Conservation (phyloP, 2,329 filamentous ascomycete genomes). For the Penicillium thymicola region DNA sequence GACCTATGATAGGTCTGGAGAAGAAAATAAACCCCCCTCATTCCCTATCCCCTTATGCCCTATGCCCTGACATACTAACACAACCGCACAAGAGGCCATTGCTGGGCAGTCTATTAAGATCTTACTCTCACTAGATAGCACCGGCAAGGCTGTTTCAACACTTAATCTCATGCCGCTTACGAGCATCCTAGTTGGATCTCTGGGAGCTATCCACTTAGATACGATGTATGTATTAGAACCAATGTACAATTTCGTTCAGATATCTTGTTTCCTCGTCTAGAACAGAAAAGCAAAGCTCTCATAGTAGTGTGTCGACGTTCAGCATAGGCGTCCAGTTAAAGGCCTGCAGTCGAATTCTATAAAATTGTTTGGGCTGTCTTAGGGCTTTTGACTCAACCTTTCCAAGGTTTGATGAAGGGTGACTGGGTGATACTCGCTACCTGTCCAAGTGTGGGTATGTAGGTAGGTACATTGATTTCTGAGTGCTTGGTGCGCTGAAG, state of each 20-base stretch:
- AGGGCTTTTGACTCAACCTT: not conserved
- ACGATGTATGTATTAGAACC: constrained; percentile 9
- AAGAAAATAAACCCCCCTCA: not conserved
- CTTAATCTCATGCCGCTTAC: constrained; percentile 16
- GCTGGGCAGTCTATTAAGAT: constrained; percentile 4
- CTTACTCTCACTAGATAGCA: constrained; percentile 7
- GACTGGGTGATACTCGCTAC: not conserved
- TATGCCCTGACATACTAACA: constrained; percentile 8
- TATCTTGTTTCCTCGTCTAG: not conserved
- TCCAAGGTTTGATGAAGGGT: not conserved
- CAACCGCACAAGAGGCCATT: constrained; percentile 8
- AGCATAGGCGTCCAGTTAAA: not conserved
- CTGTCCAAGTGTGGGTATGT: not conserved
- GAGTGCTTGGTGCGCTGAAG: not conserved
- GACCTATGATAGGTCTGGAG: not conserved
- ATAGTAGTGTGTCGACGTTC: not conserved
- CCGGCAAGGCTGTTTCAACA: constrained; percentile 27
- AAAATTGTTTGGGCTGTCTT: not conserved
- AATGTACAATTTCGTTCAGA: constrained; percentile 6
- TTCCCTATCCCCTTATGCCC: not conserved
- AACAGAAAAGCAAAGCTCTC: not conserved
- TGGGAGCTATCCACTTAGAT: constrained; percentile 9
- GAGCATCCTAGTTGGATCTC: not conserved
- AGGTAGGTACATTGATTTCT: not conserved
- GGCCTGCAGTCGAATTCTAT: not conserved